Percentiles rank a stretch among this genome's conserved stretches.
These are phyloP conservation scores for Onygena corvina DNA, from an alignment of 2,329 filamentous ascomycete species.

Conservation along the genomic window DNA sequence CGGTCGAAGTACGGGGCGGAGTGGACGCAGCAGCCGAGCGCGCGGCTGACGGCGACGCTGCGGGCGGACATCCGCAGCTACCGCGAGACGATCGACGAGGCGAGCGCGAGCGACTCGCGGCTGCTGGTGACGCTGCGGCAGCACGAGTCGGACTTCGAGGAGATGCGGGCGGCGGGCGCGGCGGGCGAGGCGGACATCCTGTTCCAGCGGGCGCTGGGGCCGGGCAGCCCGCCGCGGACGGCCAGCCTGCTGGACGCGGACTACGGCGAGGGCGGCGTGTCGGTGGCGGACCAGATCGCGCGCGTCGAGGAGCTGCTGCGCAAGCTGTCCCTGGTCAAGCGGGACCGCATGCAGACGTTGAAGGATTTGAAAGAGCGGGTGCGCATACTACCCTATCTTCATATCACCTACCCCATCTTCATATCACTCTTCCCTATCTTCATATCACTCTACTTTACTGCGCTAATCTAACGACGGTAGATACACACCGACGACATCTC, in stretches of 20 bases:
- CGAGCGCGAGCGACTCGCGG: conserved; percentile 71
- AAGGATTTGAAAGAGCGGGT: conserved; percentile 98
- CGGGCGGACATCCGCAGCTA: conserved; percentile 80
- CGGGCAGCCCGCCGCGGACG: conserved; percentile 49
- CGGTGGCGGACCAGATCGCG: conserved; percentile 77
- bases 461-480: conserved; percentile 36
- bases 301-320: conserved; percentile 81
- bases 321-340: conserved; percentile 83
- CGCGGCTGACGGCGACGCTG: conserved; percentile 73
- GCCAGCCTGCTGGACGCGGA: conserved; percentile 82
- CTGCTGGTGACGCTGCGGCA: conserved; percentile 73
- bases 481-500: conserved; percentile 95
- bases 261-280: conserved; percentile 66
- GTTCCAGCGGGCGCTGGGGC: conserved; percentile 80
- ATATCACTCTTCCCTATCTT: conserved; percentile 11
- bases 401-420: background rate
- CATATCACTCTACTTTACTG: background rate
- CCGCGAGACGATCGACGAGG: conserved; percentile 78
- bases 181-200: conserved; percentile 75
- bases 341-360: conserved; percentile 78
- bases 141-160: conserved; percentile 79
- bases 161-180: conserved; percentile 84
- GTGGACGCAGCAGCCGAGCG: conserved; percentile 95
- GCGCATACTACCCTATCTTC: conserved; percentile 11
- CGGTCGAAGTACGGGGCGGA: conserved; percentile 89